Percentiles rank a stretch among this genome's conserved stretches.
phyloP scores from a whole-genome alignment of 2,329 filamentous ascomycete species.

The Trichoderma guizhouense region DNA sequence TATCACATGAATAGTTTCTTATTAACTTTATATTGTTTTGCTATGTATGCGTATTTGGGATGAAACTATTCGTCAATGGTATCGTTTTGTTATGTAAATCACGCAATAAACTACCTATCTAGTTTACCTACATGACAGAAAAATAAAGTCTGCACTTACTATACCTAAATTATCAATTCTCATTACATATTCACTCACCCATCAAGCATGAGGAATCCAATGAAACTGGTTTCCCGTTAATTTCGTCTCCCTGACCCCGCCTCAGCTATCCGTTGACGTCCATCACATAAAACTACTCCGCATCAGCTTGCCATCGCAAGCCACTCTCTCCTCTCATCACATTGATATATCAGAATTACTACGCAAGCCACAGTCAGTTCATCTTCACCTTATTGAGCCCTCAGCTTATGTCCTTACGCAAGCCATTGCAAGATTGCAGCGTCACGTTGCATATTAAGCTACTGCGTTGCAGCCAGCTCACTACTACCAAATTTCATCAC shows the following conservation, averaged over 20 bases:
- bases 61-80: background rate
- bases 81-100: background rate
- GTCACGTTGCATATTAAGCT: background rate
- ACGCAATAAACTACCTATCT: background rate
- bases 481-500: background rate
- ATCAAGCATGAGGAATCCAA: background rate
- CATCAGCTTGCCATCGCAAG: background rate
- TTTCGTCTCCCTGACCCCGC: background rate
- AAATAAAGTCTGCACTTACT: background rate
- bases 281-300: background rate
- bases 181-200: background rate
- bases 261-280: background rate
- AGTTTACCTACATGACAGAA: background rate
- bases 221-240: background rate
- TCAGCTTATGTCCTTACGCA: background rate
- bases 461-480: background rate
- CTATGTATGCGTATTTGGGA: background rate
- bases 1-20: background rate
- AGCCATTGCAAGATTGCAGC: background rate
- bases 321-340: background rate
- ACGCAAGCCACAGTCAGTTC: background rate
- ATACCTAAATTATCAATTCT: background rate
- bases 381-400: background rate
- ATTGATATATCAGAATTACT: background rate
- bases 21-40: background rate